Evolutionary conservation across 2,329 filamentous ascomycete genomes (phyloP), one percentile per base, ranked within the genome.

Genomic region (Nigrograna mackinnonii): DNA sequence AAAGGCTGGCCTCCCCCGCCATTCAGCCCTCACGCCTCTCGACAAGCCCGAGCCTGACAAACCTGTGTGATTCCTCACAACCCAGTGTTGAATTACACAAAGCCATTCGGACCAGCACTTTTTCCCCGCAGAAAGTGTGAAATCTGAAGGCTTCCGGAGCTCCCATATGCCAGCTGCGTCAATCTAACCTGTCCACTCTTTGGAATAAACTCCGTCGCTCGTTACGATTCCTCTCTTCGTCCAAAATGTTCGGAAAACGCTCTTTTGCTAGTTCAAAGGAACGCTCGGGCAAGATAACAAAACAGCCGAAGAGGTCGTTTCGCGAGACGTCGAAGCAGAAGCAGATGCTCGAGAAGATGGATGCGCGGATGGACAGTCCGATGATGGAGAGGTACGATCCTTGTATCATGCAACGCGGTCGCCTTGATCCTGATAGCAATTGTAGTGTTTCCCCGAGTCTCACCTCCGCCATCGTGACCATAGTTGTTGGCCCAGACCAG

Each of bases 221-320:
- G 70, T 55, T 67, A 60, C 68, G 60, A 62, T 68, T 59, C 59
- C 60, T 64, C 58, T 68, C 67, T 70, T 70, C 65, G 60, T 54
- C 55, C 76, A 78, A 68, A 72, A 96, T 96, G 89, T 95, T 96
- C 80, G 64, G 64, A 37, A 95, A 91, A 77, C 89, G 89, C 70
- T 91, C 91, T 66, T 91, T 94, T 76, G 80, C 85, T 50, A 67
- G 59, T 70, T 85, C 86, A 58, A 86, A 85, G 71, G 86, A 92
- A 72, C 88, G 91, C 66, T 87, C 91, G 71, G 87, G 89, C 77
- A 96, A 96, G 84, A 80, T 87, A 73, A 80, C 84, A 70, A 91
- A 89, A 79, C 79, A 87, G 70, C 66, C 72, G 63, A 89, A 86
- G 79, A 94, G 86, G 79, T 81, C 79, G 57, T 81, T 82, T 69